A percentile compares a stretch with the other conserved stretches of the same genome.
phyloP scores from a whole-genome alignment of 345 rosid genomes.

The Heritiera fomes region DNA sequence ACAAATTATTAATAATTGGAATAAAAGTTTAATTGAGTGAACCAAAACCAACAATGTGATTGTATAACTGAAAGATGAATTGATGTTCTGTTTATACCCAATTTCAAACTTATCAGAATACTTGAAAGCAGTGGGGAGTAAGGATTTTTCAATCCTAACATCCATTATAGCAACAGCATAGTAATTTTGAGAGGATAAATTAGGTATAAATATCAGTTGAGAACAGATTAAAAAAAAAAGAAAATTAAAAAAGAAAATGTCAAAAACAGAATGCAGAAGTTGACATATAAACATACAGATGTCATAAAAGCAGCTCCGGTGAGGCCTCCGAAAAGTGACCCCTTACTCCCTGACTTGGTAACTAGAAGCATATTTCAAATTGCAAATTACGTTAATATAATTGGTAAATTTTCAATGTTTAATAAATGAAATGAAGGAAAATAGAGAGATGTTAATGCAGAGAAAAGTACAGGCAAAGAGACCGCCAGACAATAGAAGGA shows the following conservation, averaged over 20 bases:
- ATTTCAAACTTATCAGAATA: background rate
- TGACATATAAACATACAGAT: slow-evolving; percentile 41
- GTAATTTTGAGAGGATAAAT: background rate
- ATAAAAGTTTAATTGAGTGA: background rate
- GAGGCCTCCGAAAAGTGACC: slow-evolving; percentile 77
- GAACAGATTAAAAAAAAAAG: no score
- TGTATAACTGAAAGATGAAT: slow-evolving; percentile 5
- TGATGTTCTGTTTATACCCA: background rate
- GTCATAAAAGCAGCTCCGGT: slow-evolving; percentile 76
- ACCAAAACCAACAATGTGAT: background rate
- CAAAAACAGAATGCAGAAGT: background rate
- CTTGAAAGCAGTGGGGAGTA: background rate
- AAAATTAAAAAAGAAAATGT: background rate
- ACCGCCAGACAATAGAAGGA: slow-evolving; percentile 70
- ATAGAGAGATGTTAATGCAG: background rate
- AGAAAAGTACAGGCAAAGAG: slow-evolving; percentile 64
- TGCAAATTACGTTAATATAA: background rate
- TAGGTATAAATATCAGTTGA: background rate
- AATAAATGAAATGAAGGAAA: background rate
- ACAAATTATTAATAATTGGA: slow-evolving; percentile 5
- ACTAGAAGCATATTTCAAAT: slow-evolving; percentile 38
- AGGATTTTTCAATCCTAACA: background rate
- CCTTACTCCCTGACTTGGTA: slow-evolving; percentile 68
- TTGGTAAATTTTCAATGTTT: background rate
- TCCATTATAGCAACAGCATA: background rate